These are phyloP conservation scores for Colletotrichum camelliae DNA, from an alignment of 2,329 filamentous ascomycete species.

Conservation along the genomic window DNA sequence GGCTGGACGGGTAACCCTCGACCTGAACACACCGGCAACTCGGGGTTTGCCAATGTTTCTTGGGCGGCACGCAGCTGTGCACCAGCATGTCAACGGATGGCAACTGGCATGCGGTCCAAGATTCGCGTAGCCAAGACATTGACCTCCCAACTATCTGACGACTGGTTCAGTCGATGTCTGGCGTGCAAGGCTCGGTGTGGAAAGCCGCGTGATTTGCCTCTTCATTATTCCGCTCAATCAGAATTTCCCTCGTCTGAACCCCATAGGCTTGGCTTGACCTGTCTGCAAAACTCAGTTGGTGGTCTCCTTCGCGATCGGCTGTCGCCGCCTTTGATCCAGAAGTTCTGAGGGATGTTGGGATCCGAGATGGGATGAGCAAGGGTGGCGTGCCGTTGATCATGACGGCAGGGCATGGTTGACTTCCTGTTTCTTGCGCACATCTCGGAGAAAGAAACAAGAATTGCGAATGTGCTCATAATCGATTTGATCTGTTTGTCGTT, in stretches of 20 bases:
- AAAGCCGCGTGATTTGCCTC: background rate
- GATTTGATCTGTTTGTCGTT: background rate
- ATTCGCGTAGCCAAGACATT: constrained; percentile 3
- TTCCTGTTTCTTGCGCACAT: background rate
- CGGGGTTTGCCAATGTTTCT: background rate
- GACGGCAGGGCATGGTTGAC: background rate
- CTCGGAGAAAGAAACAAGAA: background rate
- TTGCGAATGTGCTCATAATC: background rate
- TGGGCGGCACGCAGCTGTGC: constrained; percentile 8
- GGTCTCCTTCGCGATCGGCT: background rate
- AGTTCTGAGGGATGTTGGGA: background rate
- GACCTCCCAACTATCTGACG: background rate
- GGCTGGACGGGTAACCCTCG: background rate
- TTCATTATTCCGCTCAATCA: background rate
- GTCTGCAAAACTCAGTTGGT: background rate
- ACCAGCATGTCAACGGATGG: constrained; percentile 5
- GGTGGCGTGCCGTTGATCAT: background rate
- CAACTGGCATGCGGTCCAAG: constrained; percentile 15
- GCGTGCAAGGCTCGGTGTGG: background rate
- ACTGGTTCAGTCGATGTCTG: background rate
- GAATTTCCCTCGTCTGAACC: background rate
- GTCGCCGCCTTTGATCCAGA: background rate
- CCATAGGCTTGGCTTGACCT: background rate
- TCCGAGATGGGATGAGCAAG: constrained; percentile 1
- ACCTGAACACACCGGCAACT: background rate